Evolutionary conservation across 1,284 basidiomycete species (phyloP).

Genomic region (Malassezia dermatis): DNA sequence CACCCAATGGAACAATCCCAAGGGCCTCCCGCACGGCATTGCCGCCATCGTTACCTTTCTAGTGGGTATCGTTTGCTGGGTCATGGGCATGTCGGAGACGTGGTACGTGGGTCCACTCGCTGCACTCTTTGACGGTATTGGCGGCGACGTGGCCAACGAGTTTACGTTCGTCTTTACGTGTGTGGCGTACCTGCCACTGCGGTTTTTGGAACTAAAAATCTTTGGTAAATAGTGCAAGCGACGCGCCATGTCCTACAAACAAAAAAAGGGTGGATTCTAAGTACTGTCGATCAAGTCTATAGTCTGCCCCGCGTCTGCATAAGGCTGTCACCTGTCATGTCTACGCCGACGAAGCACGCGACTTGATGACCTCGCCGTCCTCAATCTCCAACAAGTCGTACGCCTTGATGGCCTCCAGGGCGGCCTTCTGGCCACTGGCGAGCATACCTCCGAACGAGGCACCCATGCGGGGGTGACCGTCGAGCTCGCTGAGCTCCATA

Average conservation of each 20-base stretch:
- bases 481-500: slow-evolving; percentile 74
- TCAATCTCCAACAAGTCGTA: slow-evolving; percentile 57
- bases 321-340: not conserved
- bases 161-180: not conserved
- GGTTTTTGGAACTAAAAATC: not conserved
- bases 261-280: too few relatives aligned
- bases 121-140: not conserved
- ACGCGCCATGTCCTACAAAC: too few relatives aligned
- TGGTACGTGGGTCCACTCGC: not conserved
- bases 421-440: slow-evolving; percentile 66
- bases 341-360: not conserved
- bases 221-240: not conserved
- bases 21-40: not conserved
- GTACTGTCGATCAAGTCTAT: too few relatives aligned
- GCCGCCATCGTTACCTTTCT: not conserved
- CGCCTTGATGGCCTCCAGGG: slow-evolving; percentile 61
- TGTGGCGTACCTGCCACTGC: not conserved
- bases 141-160: slow-evolving; percentile 3
- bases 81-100: not conserved
- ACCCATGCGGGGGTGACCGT: slow-evolving; percentile 60
- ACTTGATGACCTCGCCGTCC: slow-evolving; percentile 55
- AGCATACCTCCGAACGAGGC: slow-evolving; percentile 67
- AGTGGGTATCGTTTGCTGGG: not conserved
- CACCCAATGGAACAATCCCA: not conserved
- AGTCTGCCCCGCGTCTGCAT: not conserved